Evolutionary conservation across 2,329 filamentous ascomycete species (phyloP).

Genomic region (Lasiodiplodia hormozganensis): DNA sequence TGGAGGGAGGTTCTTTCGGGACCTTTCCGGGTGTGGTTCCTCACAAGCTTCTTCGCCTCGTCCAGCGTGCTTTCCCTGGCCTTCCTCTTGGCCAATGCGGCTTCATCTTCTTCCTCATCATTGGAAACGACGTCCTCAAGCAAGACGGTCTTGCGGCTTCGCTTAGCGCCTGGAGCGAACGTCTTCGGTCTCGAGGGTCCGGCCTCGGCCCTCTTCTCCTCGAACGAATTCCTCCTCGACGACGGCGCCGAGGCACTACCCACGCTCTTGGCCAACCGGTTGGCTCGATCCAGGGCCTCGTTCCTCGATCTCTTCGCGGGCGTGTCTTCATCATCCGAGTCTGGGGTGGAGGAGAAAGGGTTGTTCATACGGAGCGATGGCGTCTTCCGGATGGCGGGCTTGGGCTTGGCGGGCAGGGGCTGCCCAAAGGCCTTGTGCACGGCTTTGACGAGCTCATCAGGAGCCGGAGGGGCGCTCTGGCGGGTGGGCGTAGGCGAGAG

Average conservation of each 20-base stretch:
- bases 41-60: constrained; percentile 56
- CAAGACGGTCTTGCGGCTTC: background rate
- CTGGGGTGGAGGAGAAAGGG: constrained; percentile 37
- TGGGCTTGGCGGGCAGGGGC: constrained; percentile 44
- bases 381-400: constrained; percentile 46
- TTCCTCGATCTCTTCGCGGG: constrained; percentile 43
- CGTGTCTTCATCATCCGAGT: constrained; percentile 44
- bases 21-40: constrained; percentile 44
- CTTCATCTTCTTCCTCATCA: constrained; percentile 33
- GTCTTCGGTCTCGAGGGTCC: constrained; percentile 6
- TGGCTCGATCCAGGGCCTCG: constrained; percentile 44
- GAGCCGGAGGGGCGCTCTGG: constrained; percentile 21
- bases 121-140: constrained; percentile 13
- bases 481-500: constrained; percentile 19
- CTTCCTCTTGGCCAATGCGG: constrained; percentile 24
- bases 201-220: constrained; percentile 28
- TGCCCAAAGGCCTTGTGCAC: constrained; percentile 44
- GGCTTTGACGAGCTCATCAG: constrained; percentile 44
- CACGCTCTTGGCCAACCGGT: constrained; percentile 43
- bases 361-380: constrained; percentile 38
- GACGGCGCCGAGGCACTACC: constrained; percentile 41
- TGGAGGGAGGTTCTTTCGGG: constrained; percentile 7
- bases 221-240: constrained; percentile 45
- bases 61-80: constrained; percentile 39
- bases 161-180: no score